Evolutionary conservation across 2,329 filamentous ascomycete species (phyloP).

Genomic region (Sclerotinia trifoliorum): DNA sequence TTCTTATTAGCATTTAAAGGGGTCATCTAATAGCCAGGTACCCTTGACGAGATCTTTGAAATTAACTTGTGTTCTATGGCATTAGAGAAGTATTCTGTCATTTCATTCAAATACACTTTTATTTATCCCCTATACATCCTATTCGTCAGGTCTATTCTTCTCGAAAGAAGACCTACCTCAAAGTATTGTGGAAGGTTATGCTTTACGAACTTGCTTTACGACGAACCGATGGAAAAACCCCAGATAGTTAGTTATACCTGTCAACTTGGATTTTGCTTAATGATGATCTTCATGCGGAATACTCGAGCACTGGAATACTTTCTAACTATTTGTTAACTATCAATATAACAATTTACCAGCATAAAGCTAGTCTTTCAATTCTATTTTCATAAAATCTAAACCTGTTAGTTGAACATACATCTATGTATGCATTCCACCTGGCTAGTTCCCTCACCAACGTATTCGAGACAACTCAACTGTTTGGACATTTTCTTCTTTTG

Average conservation of each 20-base stretch:
- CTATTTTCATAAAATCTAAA: constrained; percentile 7
- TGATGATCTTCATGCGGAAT: constrained; percentile 8
- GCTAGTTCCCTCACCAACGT: background rate
- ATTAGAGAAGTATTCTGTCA: constrained; percentile 2
- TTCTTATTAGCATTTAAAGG: background rate
- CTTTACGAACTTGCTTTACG: constrained; percentile 1
- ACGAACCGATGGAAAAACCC: background rate
- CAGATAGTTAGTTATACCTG: background rate
- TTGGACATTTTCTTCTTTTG: background rate
- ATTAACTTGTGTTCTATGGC: background rate
- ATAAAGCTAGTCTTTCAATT: constrained; percentile 2
- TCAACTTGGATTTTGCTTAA: constrained; percentile 7
- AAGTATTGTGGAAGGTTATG: background rate
- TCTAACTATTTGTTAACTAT: background rate
- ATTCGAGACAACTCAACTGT: background rate
- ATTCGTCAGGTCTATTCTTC: background rate
- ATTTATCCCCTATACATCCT: background rate
- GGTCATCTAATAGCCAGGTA: background rate
- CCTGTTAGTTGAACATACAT: background rate
- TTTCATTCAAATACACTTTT: constrained; percentile 9
- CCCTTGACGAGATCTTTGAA: background rate
- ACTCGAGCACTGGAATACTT: background rate
- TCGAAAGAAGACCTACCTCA: background rate
- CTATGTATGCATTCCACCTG: constrained; percentile 5
- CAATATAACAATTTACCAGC: constrained; percentile 1